Percentiles rank a stretch among this genome's conserved stretches.
phyloP scores from a whole-genome alignment of 129 eudicot genomes.

The Apium graveolens region DNA sequence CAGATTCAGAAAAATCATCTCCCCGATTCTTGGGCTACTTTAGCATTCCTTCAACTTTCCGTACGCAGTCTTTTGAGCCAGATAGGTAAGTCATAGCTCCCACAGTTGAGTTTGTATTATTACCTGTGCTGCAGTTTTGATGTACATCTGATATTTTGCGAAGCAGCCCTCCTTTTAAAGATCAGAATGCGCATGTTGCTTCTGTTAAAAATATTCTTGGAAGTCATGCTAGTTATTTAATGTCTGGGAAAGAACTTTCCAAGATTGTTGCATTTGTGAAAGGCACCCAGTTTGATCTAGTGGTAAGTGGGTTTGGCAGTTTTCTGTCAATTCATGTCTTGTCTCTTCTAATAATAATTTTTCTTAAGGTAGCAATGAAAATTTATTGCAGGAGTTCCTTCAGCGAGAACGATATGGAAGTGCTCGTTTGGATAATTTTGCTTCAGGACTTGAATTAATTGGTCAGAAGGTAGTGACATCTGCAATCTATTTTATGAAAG shows the following conservation, averaged over 20 bases:
- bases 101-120: conserved; percentile 6
- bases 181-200: conserved; percentile 80
- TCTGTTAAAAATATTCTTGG: conserved; percentile 87
- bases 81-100: conserved; percentile 40
- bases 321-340: neutral
- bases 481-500: too few species aligned
- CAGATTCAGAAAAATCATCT: conserved; percentile 67
- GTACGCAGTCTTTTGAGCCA: conserved; percentile 53
- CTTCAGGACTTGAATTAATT: conserved; percentile 88
- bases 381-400: conserved; percentile 66
- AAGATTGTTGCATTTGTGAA: conserved; percentile 98
- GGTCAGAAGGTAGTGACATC: conserved; percentile 72
- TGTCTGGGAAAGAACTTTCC: conserved; percentile 97
- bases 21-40: conserved; percentile 84
- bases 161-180: conserved; percentile 68
- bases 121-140: neutral
- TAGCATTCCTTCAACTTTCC: conserved; percentile 60
- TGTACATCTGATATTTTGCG: neutral
- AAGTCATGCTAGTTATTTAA: conserved; percentile 93
- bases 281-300: conserved; percentile 98
- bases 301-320: conserved; percentile 38
- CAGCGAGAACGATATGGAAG: conserved; percentile 88
- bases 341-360: conserved; percentile 3
- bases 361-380: neutral
- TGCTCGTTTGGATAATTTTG: conserved; percentile 93